Conservation (phyloP, 225 moss, liverwort and hornwort species). For the Pseudisothecium myosuroides region DNA sequence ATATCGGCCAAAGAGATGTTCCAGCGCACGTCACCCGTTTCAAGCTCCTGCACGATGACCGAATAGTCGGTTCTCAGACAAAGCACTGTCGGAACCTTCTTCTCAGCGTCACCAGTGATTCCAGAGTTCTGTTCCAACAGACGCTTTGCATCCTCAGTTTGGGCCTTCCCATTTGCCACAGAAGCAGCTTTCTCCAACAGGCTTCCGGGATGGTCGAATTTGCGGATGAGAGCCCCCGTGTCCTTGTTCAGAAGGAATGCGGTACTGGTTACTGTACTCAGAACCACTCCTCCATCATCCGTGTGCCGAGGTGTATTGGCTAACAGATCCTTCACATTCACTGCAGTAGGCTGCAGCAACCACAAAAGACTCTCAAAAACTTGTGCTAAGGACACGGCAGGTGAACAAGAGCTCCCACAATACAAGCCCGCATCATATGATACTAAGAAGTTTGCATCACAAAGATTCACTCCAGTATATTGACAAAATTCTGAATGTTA, state of each 20-base stretch:
- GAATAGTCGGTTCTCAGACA: slow-evolving; percentile 47
- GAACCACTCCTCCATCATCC: slow-evolving; percentile 42
- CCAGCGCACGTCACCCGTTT: slow-evolving; percentile 41
- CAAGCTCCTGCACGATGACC: slow-evolving; percentile 35
- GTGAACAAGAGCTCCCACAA: not conserved
- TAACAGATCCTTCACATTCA: slow-evolving; percentile 34
- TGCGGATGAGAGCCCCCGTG: slow-evolving; percentile 47
- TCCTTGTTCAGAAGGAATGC: slow-evolving; percentile 47
- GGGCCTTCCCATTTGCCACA: slow-evolving; percentile 5
- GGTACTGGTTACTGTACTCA: slow-evolving; percentile 32
- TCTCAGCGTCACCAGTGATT: not conserved
- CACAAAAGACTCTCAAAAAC: not conserved
- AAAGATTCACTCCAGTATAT: not conserved
- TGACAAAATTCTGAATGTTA: not conserved
- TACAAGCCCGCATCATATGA: not conserved
- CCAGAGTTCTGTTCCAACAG: slow-evolving; percentile 4
- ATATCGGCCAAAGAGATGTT: slow-evolving; percentile 44
- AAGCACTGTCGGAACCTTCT: slow-evolving; percentile 18
- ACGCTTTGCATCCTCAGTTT: slow-evolving; percentile 14
- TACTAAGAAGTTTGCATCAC: not conserved
- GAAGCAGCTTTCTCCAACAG: slow-evolving; percentile 27
- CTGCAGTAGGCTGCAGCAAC: slow-evolving; percentile 24
- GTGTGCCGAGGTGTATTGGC: slow-evolving; percentile 42
- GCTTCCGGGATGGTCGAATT: slow-evolving; percentile 24
- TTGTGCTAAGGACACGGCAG: not conserved